These are phyloP conservation scores for Coprinopsis sp. DNA, from an alignment of 768 basidiomycete species.

Conservation along the genomic window DNA sequence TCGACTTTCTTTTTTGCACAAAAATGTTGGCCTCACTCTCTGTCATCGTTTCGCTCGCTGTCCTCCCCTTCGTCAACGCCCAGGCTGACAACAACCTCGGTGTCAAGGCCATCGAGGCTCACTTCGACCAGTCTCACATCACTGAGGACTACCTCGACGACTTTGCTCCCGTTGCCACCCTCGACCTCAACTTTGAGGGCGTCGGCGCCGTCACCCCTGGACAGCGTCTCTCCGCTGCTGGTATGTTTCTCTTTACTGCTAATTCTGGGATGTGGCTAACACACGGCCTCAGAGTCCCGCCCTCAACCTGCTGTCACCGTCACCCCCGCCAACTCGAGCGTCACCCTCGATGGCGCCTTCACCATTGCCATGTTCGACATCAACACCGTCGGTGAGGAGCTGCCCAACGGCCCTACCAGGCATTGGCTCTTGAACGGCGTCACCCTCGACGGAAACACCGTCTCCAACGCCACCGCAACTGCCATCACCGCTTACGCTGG, in stretches of 20 bases:
- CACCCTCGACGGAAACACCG: slow-evolving; percentile 39
- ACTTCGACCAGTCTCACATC: slow-evolving; percentile 56
- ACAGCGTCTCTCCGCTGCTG: slow-evolving; percentile 49
- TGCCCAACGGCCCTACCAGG: slow-evolving; percentile 56
- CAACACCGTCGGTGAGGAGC: slow-evolving; percentile 56
- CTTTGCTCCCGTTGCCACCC: slow-evolving; percentile 60
- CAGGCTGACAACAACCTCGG: slow-evolving; percentile 44
- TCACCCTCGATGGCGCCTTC: slow-evolving; percentile 42
- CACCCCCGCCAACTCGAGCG: slow-evolving; percentile 37
- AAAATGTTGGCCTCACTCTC: slow-evolving; percentile 3
- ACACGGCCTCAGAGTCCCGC: slow-evolving; percentile 44
- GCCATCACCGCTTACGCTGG: slow-evolving; percentile 65
- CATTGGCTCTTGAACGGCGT: slow-evolving; percentile 81
- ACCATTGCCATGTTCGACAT: slow-evolving; percentile 78
- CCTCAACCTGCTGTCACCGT: slow-evolving; percentile 51
- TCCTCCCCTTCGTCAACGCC: slow-evolving; percentile 41
- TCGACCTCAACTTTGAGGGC: slow-evolving; percentile 50
- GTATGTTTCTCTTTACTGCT: slow-evolving; percentile 34
- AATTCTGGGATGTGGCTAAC: background rate
- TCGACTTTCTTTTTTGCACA: background rate
- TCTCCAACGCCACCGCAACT: slow-evolving; percentile 41
- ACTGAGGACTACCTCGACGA: slow-evolving; percentile 55
- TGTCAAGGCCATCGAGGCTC: slow-evolving; percentile 60
- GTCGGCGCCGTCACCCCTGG: slow-evolving; percentile 52
- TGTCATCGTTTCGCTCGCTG: slow-evolving; percentile 27